Evolutionary conservation across 305 asterid genomes (phyloP), one percentile per base, ranked within the genome.

Genomic region (Striga hermonthica): DNA sequence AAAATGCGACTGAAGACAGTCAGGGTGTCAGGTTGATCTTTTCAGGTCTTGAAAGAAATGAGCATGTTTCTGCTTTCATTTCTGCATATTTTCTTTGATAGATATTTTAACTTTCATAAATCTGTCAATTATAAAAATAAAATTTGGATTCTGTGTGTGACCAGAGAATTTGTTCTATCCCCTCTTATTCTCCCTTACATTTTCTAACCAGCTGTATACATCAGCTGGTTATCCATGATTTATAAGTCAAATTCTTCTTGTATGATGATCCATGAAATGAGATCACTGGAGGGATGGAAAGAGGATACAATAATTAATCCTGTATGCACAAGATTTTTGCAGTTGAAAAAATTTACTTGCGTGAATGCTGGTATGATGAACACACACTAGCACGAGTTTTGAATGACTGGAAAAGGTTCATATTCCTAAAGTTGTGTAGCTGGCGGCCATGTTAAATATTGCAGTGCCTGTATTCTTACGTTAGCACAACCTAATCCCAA

Each of bases 1-100:
- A 93, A 93, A 82, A 87, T 70, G 62, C 81, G 99, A 68, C 86
- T 93, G 68, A 90, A 82, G 78, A 78, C 69, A 0, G 81, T 81
- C 72, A 81, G 84, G 73, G 70, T 90, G 78, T 83, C 99, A 86
- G 97, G 97, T 93, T 69, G 60, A 39, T 28, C 31, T 68, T 73
- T 54, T 73, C 15, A 5, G 22, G 57, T 15, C 57, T 52, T 55
- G 13, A 9, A 72, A 49, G 52, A 52, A 56, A 37, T 37, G 54
- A n/a, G 56, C 47, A 16, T 50, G 34, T 50, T 49, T 9, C 15
- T 7, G 39, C 58, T 58, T 12, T 67, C 11, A 22, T 13, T 40
- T 43, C 65, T 65, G 45, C 65, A 56, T 16, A 15, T 14, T 28
- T 8, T 66, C 57, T 9, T 31, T 16, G 22, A 45, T 68, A 49